phyloP scores from a whole-genome alignment of 2,329 filamentous ascomycete species.

The Colletotrichum trifolii region DNA sequence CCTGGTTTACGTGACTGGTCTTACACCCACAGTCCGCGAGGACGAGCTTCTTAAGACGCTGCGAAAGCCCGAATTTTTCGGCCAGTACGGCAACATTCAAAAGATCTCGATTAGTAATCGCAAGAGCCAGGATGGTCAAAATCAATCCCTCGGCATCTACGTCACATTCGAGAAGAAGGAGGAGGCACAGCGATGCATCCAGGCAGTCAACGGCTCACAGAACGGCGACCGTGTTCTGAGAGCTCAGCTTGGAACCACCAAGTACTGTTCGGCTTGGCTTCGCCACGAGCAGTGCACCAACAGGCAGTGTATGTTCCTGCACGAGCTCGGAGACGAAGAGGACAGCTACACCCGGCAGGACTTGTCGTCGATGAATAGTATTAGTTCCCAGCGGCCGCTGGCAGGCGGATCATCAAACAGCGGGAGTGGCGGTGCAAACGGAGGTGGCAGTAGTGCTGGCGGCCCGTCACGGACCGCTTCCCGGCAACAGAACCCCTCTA shows the following conservation, averaged over 20 bases:
- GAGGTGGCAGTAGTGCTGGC: slow-evolving; percentile 51
- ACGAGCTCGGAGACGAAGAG: slow-evolving; percentile 97
- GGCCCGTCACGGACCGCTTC: slow-evolving; percentile 65
- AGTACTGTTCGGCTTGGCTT: slow-evolving; percentile 97
- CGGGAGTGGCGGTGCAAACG: slow-evolving; percentile 21
- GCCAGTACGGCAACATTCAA: slow-evolving; percentile 97
- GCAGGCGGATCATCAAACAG: slow-evolving; percentile 28
- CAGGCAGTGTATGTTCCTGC: slow-evolving; percentile 96
- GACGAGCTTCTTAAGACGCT: slow-evolving; percentile 92
- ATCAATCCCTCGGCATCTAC: slow-evolving; percentile 94
- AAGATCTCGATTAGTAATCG: slow-evolving; percentile 99
- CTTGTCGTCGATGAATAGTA: slow-evolving; percentile 92
- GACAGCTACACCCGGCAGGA: slow-evolving; percentile 97
- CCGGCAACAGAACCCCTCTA: slow-evolving; percentile 59
- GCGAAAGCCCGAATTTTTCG: slow-evolving; percentile 92
- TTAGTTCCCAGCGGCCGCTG: slow-evolving; percentile 80
- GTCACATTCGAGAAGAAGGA: slow-evolving; percentile 96
- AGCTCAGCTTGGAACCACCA: slow-evolving; percentile 88
- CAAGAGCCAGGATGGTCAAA: slow-evolving; percentile 79
- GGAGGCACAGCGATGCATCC: slow-evolving; percentile 90
- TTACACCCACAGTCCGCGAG: slow-evolving; percentile 91
- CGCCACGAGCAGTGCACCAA: slow-evolving; percentile 96
- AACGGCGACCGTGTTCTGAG: slow-evolving; percentile 89
- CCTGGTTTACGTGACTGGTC: slow-evolving; percentile 94
- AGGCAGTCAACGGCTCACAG: slow-evolving; percentile 89